Evolutionary conservation across 2,329 filamentous ascomycete genomes (phyloP).

Genomic region (Stagonosporopsis cucurbitacearum): DNA sequence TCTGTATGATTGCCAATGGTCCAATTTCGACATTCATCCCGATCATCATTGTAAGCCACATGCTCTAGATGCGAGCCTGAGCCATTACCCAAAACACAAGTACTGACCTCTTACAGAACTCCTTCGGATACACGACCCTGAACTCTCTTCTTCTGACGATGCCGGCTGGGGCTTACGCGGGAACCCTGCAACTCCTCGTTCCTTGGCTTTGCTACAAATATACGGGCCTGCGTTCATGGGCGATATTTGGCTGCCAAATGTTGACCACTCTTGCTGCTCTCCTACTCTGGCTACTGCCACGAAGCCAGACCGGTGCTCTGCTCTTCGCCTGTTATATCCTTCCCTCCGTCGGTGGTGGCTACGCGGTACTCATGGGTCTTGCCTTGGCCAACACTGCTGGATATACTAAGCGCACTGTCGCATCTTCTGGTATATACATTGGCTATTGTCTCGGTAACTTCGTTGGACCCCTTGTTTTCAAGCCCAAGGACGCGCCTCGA

Average conservation of each 20-base stretch:
- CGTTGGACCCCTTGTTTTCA: slow-evolving; percentile 42
- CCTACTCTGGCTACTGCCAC: slow-evolving; percentile 34
- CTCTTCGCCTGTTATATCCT: slow-evolving; percentile 58
- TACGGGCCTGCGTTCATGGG: slow-evolving; percentile 33
- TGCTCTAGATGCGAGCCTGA: neutral
- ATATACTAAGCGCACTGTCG: slow-evolving; percentile 53
- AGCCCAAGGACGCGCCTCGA: slow-evolving; percentile 23
- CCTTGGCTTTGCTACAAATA: slow-evolving; percentile 32
- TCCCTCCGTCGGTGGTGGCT: slow-evolving; percentile 53
- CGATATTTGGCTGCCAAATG: slow-evolving; percentile 25
- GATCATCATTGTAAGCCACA: slow-evolving; percentile 24
- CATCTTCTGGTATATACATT: slow-evolving; percentile 56
- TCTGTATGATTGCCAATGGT: slow-evolving; percentile 36
- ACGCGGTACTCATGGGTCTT: slow-evolving; percentile 58
- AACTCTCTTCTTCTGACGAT: slow-evolving; percentile 28
- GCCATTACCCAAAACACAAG: neutral
- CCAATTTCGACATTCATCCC: slow-evolving; percentile 29
- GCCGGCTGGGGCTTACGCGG: slow-evolving; percentile 29
- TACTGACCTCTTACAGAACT: slow-evolving; percentile 9
- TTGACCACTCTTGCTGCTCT: slow-evolving; percentile 52
- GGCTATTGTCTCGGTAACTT: slow-evolving; percentile 55
- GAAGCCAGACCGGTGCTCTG: slow-evolving; percentile 49
- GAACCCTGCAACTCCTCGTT: slow-evolving; percentile 26
- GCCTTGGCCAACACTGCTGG: slow-evolving; percentile 58
- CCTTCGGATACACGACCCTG: slow-evolving; percentile 27